phyloP scores from a whole-genome alignment of 2,329 filamentous ascomycete species.

The Colletotrichum shisoi region DNA sequence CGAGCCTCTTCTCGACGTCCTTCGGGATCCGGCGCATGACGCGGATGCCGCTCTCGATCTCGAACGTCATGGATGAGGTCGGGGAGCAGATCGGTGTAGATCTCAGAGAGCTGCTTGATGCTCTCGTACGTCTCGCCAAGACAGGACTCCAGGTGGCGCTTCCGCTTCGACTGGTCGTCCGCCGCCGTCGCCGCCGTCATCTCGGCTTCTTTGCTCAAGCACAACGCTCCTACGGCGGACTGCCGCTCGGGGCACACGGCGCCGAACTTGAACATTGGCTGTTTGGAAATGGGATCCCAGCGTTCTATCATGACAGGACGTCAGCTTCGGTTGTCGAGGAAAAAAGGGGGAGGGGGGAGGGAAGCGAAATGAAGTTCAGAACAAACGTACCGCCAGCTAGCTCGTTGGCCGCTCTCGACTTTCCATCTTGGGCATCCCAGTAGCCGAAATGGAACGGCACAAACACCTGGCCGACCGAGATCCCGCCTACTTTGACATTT shows the following conservation, averaged over 20 bases:
- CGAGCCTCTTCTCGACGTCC: constrained; percentile 40
- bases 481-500: constrained; percentile 44
- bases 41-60: constrained; percentile 46
- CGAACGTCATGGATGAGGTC: constrained; percentile 44
- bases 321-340: background rate
- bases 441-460: constrained; percentile 53
- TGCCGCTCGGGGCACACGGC: constrained; percentile 46
- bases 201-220: constrained; percentile 25
- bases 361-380: no score
- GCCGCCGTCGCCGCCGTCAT: constrained; percentile 27
- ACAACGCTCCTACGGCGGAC: constrained; percentile 37
- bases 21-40: constrained; percentile 44
- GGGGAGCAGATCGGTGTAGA: constrained; percentile 44
- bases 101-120: constrained; percentile 41
- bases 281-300: constrained; percentile 50
- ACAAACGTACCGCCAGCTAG: constrained; percentile 46
- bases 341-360: no score
- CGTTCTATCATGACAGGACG: background rate
- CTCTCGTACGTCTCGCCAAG: constrained; percentile 47
- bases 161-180: constrained; percentile 42
- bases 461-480: constrained; percentile 47
- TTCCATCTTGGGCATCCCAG: constrained; percentile 47
- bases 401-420: constrained; percentile 47
- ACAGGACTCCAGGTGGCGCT: constrained; percentile 47
- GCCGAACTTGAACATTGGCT: constrained; percentile 50